Base-by-base conservation (phyloP, 1,284 basidiomycete species). In the Takashimella koratensis region DNA sequence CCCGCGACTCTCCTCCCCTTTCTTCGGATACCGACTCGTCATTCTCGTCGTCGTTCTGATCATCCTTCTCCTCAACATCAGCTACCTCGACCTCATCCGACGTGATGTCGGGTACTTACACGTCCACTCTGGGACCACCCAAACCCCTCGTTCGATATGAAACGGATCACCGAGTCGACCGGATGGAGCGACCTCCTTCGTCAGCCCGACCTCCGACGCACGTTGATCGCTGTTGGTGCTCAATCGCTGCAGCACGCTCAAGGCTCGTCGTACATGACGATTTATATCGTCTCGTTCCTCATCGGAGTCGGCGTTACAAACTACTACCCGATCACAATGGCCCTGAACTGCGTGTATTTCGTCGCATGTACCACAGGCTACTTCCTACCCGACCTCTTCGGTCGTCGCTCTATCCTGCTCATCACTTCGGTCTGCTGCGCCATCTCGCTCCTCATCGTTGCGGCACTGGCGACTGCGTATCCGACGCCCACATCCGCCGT, bases 321-420 rank as follows among this genome's bases (percentile, higher is more conserved):
- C 45, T 12, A 12, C 3, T 46, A 46, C 45, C 19, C 26, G 3
- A 46, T 46, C 21, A 23, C 26, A 3, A 20, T 46, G 3, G 23
- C 26, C 2, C 45, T 46, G n/a, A 24, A 46, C 45, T 20, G 22
- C 5, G 45, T 46, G 53, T n/a, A n/a, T n/a, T n/a, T n/a, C n/a
- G n/a, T n/a, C n/a, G n/a, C n/a, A n/a, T n/a, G n/a, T n/a, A n/a
- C n/a, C n/a, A n/a, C n/a, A n/a, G n/a, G n/a, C n/a, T n/a, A n/a
- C 42, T 58, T 47, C 55, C 47, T 65, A 10, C 58, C 61, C 16
- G 64, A 65, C 53, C 41, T 46, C 13, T 45, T 59, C 22, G 62
- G 64, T 30, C 60, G 64, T 10, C 57, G 62, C 26, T 26, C 44
- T 3, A n/a, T 64, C 26, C 52, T 66, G 27, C 52, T 66, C 22